Evolutionary conservation across 2,329 filamentous ascomycete genomes (phyloP).

Genomic region (Penicillium olsonii): DNA sequence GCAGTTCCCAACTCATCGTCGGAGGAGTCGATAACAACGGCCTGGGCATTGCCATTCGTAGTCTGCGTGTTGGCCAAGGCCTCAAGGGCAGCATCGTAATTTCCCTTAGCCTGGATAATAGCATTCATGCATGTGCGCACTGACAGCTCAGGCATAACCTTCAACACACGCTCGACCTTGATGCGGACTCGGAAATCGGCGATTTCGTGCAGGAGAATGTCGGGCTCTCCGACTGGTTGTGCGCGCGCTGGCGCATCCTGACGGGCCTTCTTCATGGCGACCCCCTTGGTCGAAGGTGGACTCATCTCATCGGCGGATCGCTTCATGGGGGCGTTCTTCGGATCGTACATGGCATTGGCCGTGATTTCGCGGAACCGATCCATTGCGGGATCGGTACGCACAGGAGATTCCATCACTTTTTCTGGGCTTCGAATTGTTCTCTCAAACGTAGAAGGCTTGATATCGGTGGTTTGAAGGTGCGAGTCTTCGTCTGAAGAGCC

Average conservation of each 20-base stretch:
- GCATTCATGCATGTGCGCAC: slow-evolving; percentile 53
- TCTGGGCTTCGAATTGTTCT: slow-evolving; percentile 44
- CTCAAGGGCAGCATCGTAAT: slow-evolving; percentile 57
- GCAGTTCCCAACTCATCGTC: slow-evolving; percentile 42
- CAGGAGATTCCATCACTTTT: slow-evolving; percentile 46
- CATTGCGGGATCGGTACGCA: slow-evolving; percentile 28
- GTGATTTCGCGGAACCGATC: slow-evolving; percentile 49
- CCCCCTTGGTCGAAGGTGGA: slow-evolving; percentile 35
- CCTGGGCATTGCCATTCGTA: background rate
- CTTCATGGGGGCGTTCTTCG: slow-evolving; percentile 34
- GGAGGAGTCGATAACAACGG: slow-evolving; percentile 31
- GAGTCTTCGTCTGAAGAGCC: slow-evolving; percentile 64
- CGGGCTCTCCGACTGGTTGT: slow-evolving; percentile 40
- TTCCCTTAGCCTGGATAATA: slow-evolving; percentile 52
- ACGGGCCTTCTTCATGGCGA: slow-evolving; percentile 41
- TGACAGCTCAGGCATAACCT: slow-evolving; percentile 50
- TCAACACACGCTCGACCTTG: slow-evolving; percentile 56
- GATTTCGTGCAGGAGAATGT: slow-evolving; percentile 53
- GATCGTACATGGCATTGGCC: slow-evolving; percentile 44
- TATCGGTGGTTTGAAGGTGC: slow-evolving; percentile 53
- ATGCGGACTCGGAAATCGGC: slow-evolving; percentile 50
- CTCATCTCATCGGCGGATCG: slow-evolving; percentile 48
- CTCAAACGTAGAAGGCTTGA: slow-evolving; percentile 61
- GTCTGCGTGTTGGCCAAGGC: slow-evolving; percentile 41
- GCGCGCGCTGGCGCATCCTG: slow-evolving; percentile 50